Conservation (phyloP, 192 early-diverging fungal genomes). For the Coemansia umbellata region DNA sequence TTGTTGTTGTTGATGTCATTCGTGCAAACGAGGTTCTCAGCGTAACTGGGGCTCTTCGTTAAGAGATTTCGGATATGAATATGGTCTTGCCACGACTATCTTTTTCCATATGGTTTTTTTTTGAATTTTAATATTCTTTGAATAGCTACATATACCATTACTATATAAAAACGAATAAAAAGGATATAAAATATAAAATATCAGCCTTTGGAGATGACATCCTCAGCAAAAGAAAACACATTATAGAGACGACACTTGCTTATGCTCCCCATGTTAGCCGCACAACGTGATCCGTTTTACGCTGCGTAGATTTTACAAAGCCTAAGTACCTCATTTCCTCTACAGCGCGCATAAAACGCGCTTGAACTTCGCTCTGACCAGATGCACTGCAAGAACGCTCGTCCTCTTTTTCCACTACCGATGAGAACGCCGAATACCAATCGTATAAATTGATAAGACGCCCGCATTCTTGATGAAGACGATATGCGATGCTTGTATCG, state of each 20-base stretch:
- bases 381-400: conserved; percentile 1
- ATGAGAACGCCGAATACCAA: conserved; percentile 82
- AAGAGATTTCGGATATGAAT: not conserved
- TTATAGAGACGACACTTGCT: too few species aligned
- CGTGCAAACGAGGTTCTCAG: conserved; percentile 80
- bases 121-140: too few species aligned
- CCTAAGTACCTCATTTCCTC: conserved; percentile 87
- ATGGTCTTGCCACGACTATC: too few species aligned
- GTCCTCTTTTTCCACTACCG: conserved; percentile 65
- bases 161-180: too few species aligned
- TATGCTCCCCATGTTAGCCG: conserved; percentile 74
- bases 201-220: too few species aligned
- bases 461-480: conserved; percentile 87
- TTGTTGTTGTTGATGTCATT: conserved; percentile 72
- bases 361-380: conserved; percentile 61
- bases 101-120: too few species aligned
- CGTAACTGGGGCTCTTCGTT: conserved; percentile 68
- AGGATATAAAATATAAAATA: too few species aligned
- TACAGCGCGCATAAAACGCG: conserved; percentile 80
- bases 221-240: too few species aligned
- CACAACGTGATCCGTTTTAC: conserved; percentile 92
- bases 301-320: conserved; percentile 80
- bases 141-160: too few species aligned
- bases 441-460: conserved; percentile 93
- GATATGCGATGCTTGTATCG: conserved; percentile 88